Percentiles rank a stretch among this genome's conserved stretches.
phyloP scores from a whole-genome alignment of 2,329 filamentous ascomycete species.

The Xylariaceae sp. region DNA sequence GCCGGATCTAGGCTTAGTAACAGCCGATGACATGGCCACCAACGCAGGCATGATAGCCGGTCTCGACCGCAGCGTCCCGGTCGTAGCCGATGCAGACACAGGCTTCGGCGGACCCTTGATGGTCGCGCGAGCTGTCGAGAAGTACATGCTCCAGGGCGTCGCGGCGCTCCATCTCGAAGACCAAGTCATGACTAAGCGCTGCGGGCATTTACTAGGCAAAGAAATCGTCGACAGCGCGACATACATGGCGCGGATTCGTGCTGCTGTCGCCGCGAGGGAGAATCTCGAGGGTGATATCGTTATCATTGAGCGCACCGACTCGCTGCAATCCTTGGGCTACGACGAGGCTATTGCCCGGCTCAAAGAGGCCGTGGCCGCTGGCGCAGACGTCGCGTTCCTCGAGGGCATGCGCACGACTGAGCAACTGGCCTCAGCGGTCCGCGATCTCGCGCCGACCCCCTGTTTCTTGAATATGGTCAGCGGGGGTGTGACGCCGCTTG shows the following conservation, averaged over 20 bases:
- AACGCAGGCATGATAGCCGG: constrained; percentile 52
- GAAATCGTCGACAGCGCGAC: constrained; percentile 49
- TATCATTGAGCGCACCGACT: constrained; percentile 62
- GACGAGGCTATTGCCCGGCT: constrained; percentile 52
- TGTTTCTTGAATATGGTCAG: constrained; percentile 57
- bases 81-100: constrained; percentile 53
- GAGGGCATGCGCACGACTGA: constrained; percentile 53
- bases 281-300: constrained; percentile 53
- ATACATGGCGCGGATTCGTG: constrained; percentile 54
- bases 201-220: constrained; percentile 61
- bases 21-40: constrained; percentile 48
- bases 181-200: constrained; percentile 56
- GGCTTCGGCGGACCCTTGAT: constrained; percentile 46
- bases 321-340: constrained; percentile 53
- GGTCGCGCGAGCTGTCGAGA: constrained; percentile 39
- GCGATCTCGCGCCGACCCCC: constrained; percentile 38
- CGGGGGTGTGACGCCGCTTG: constrained; percentile 51
- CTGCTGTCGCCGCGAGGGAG: constrained; percentile 48
- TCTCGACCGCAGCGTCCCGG: constrained; percentile 40
- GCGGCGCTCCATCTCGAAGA: constrained; percentile 34
- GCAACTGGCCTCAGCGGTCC: constrained; percentile 44
- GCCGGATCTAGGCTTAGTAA: constrained; percentile 47
- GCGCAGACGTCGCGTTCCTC: constrained; percentile 58
- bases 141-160: constrained; percentile 52
- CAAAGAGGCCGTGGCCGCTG: constrained; percentile 46